These are phyloP conservation scores for Bipolaris cookei DNA, from an alignment of 2,329 filamentous ascomycete genomes.

Conservation along the genomic window DNA sequence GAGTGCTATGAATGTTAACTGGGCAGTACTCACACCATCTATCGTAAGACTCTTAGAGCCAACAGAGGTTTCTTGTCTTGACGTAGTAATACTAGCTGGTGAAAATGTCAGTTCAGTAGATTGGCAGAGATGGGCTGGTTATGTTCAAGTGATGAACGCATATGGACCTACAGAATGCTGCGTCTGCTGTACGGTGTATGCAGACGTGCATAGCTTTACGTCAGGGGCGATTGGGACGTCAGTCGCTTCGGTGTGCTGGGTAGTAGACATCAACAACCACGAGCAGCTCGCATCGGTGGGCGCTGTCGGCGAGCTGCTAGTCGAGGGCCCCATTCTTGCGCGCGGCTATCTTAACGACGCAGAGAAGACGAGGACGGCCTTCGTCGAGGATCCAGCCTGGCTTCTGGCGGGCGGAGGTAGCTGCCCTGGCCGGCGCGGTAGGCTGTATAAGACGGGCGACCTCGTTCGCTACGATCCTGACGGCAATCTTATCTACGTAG, in stretches of 20 bases:
- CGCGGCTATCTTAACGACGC: conserved; percentile 29
- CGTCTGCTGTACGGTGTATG: conserved; percentile 3
- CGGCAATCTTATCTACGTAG: conserved; percentile 17
- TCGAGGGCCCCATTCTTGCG: conserved; percentile 59
- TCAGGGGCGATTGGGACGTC: conserved; percentile 1
- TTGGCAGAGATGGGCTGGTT: not conserved
- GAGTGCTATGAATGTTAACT: not conserved
- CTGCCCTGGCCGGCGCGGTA: not conserved
- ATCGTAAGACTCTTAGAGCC: not conserved
- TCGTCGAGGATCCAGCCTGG: not conserved
- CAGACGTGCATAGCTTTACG: not conserved
- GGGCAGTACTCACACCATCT: not conserved
- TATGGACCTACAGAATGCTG: conserved; percentile 30
- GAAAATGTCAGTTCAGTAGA: conserved; percentile 1
- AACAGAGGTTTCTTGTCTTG: not conserved
- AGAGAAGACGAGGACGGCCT: conserved; percentile 1
- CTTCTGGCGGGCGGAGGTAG: not conserved
- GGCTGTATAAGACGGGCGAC: conserved; percentile 8
- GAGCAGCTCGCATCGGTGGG: conserved; percentile 20
- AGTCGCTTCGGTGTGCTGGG: conserved; percentile 38
- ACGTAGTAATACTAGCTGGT: not conserved
- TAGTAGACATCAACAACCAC: conserved; percentile 28
- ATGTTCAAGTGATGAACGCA: not conserved
- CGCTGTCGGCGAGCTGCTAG: conserved; percentile 56
- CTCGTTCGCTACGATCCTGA: too few relatives aligned